Conservation (phyloP, 2,329 filamentous ascomycete species). For the Talaromyces sp. region DNA sequence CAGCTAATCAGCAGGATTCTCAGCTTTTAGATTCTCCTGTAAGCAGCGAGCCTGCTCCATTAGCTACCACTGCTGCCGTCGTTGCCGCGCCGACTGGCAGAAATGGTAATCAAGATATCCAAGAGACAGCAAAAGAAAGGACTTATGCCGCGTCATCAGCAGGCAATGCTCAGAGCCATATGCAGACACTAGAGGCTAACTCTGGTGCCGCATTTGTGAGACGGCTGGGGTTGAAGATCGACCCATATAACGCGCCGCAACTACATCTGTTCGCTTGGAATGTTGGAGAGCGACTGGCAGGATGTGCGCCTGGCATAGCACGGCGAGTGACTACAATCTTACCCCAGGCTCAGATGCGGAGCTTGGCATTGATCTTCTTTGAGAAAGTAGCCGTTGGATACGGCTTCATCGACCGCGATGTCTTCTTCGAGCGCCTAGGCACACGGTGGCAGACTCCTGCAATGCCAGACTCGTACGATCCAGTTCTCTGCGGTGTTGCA, state of each 20-base stretch:
- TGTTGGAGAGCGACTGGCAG: conserved; percentile 23
- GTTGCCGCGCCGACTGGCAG: neutral
- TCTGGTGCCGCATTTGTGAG: conserved; percentile 53
- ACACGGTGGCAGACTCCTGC: conserved; percentile 23
- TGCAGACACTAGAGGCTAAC: conserved; percentile 48
- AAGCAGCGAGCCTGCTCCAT: neutral
- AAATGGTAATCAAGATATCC: neutral
- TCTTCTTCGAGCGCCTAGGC: conserved; percentile 19
- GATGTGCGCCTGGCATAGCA: conserved; percentile 6
- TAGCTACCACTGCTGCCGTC: neutral
- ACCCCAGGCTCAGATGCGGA: conserved; percentile 43
- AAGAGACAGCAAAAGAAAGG: conserved; percentile 19
- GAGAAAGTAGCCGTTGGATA: conserved; percentile 49
- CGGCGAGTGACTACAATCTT: conserved; percentile 43
- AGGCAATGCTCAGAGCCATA: conserved; percentile 18
- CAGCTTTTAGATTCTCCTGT: neutral
- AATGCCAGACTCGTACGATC: conserved; percentile 36
- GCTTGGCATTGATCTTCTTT: conserved; percentile 45
- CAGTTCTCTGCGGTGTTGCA: conserved; percentile 50
- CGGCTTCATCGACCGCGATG: conserved; percentile 39
- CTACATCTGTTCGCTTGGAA: conserved; percentile 56
- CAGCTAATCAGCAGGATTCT: neutral
- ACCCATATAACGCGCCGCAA: conserved; percentile 48
- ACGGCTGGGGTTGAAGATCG: conserved; percentile 47
- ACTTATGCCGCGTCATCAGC: conserved; percentile 15